Base-by-base conservation (phyloP, 352 stramenopile species). In the Phytopythium sindhum region DNA sequence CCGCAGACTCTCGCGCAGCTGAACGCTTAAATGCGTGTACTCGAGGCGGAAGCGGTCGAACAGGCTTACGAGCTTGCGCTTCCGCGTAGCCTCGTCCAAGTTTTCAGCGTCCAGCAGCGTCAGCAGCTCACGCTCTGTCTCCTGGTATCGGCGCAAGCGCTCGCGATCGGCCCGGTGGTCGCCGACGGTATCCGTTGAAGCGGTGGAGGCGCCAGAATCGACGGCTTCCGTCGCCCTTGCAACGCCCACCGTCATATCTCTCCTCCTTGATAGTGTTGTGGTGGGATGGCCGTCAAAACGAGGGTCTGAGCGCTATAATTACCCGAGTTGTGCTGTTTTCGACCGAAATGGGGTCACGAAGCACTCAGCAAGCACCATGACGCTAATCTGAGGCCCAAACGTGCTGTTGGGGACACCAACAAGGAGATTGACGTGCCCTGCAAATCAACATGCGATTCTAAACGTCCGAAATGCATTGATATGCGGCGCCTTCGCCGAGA, bases 31-130 rank as follows among this genome's bases (percentile, higher is more conserved):
- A 28, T 82, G 66, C 31, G 70, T 84, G 67, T 89, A 90, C 58
- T 90, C 81, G 50, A 68, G 68, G 7, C 81, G 74, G 61, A 90
- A 90, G 33, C 81, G 75, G 37, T 89, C 81, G 52, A 90, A 90
- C 8, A 90, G 74, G 31, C 79, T 65, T 68, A 84, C 81, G 55
- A 90, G 69, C 50, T 84, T 68, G 14, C 81, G 71, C 66, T 87
- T 90, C 57, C 76, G 77, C 21, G 75, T 77, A 41, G 73, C 77
- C 5, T 84, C 79, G 48, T 81, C 75, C 31, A 82, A 42, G 9
- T 61, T 73, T 17, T 88, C 78, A 37, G 61, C 65, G 50, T 88
- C 78, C 23, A 90, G 65, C 44, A 84, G 67, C 3, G 70, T 68
- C 53, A 85, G 50, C 31, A 90, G 61, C 60, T 90, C 81, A 1